phyloP scores from a whole-genome alignment of 2,329 filamentous ascomycete species.

The Pseudopyrenochaeta lycopersici region DNA sequence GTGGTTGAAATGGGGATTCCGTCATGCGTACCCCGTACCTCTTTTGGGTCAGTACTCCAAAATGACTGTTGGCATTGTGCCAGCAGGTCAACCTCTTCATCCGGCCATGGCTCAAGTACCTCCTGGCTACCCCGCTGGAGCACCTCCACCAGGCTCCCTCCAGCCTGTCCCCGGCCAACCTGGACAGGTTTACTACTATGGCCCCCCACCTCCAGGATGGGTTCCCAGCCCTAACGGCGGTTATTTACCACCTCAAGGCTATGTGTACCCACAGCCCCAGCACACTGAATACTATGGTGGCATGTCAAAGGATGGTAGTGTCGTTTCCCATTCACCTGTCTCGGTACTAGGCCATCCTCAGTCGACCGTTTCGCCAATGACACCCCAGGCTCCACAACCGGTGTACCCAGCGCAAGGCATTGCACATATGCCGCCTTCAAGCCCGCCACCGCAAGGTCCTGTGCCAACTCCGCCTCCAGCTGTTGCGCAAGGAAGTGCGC shows the following conservation, averaged over 20 bases:
- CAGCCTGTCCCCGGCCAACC: slow-evolving; percentile 17
- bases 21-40: slow-evolving; percentile 37
- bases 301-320: slow-evolving; percentile 18
- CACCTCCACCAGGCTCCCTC: slow-evolving; percentile 10
- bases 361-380: slow-evolving; percentile 9
- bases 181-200: slow-evolving; percentile 35
- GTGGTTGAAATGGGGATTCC: slow-evolving; percentile 45
- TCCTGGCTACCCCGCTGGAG: slow-evolving; percentile 6
- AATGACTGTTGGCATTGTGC: slow-evolving; percentile 40
- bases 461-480: slow-evolving; percentile 7
- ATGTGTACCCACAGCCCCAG: slow-evolving; percentile 16
- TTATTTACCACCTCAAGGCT: slow-evolving; percentile 28
- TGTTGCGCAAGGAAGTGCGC: not conserved
- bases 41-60: slow-evolving; percentile 41
- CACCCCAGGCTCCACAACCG: slow-evolving; percentile 22
- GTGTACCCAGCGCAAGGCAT: slow-evolving; percentile 15
- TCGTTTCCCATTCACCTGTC: slow-evolving; percentile 17
- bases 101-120: slow-evolving; percentile 33
- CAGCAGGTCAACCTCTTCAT: slow-evolving; percentile 33
- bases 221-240: slow-evolving; percentile 25
- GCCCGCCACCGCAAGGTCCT: slow-evolving; percentile 11
- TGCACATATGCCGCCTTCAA: slow-evolving; percentile 3
- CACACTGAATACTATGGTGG: slow-evolving; percentile 27
- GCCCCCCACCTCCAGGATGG: slow-evolving; percentile 31
- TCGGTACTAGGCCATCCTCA: slow-evolving; percentile 3